Evolutionary conservation across 768 basidiomycete species (phyloP).

Genomic region (Coprinopsis marcescibilis): DNA sequence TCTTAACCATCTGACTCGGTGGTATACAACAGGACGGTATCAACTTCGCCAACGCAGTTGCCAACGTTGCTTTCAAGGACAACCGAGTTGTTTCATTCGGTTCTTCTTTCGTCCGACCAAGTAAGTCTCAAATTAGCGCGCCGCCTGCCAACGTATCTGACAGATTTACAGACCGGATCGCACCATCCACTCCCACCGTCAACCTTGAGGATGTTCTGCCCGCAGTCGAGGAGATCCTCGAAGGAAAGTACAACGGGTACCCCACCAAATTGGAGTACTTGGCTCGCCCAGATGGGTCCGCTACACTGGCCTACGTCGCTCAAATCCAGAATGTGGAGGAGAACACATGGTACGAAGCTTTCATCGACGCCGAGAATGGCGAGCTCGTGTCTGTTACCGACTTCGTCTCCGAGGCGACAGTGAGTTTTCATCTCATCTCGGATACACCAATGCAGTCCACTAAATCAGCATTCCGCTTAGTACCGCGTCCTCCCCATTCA

Average conservation of each 20-base stretch:
- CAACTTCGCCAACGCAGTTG: constrained; percentile 28
- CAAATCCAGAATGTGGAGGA: constrained; percentile 25
- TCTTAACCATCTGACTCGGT: too few relatives aligned
- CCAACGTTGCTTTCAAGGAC: constrained; percentile 28
- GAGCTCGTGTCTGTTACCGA: constrained; percentile 45
- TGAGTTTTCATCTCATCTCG: constrained; percentile 14
- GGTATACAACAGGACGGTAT: constrained; percentile 28
- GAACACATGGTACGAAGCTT: constrained; percentile 50
- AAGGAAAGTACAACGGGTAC: constrained; percentile 29
- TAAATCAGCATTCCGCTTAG: too few relatives aligned
- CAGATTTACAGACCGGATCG: constrained; percentile 20
- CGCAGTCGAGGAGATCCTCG: constrained; percentile 15
- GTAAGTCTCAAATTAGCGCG: constrained; percentile 12
- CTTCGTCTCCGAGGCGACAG: constrained; percentile 40
- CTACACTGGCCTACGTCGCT: constrained; percentile 31
- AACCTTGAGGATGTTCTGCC: constrained; percentile 21
- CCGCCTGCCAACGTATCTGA: constrained; percentile 5
- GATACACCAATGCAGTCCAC: background rate
- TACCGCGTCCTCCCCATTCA: constrained; percentile 42
- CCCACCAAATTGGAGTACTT: constrained; percentile 35
- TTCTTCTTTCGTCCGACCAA: constrained; percentile 23
- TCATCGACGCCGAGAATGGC: constrained; percentile 46
- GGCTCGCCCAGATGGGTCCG: constrained; percentile 29
- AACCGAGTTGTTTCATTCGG: constrained; percentile 25
- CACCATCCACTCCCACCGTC: constrained; percentile 29